phyloP scores from a whole-genome alignment of 306 rosid species.

The Rosa persica region DNA sequence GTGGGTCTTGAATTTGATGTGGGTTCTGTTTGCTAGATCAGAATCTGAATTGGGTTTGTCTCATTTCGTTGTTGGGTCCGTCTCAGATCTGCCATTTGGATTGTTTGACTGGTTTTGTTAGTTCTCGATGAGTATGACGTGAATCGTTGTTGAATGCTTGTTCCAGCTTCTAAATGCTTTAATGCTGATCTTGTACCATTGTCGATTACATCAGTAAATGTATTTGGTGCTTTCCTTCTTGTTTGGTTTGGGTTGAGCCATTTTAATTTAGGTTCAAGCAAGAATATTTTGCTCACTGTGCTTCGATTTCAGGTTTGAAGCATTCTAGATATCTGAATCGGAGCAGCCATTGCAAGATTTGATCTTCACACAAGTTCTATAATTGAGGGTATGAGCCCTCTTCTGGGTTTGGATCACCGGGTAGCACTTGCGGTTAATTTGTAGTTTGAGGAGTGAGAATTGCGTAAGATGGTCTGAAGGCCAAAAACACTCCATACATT shows the following conservation, averaged over 20 bases:
- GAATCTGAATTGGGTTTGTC: slow-evolving; percentile 12
- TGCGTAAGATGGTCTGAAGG: slow-evolving; percentile 19
- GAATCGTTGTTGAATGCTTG: not conserved
- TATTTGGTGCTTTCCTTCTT: slow-evolving; percentile 16
- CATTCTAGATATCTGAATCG: slow-evolving; percentile 1
- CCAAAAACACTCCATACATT: not conserved
- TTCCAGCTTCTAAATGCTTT: not conserved
- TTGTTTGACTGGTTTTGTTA: not conserved
- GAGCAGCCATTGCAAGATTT: slow-evolving; percentile 21
- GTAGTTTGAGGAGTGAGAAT: slow-evolving; percentile 2
- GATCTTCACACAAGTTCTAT: not conserved
- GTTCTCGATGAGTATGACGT: not conserved
- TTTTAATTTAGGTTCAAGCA: not conserved
- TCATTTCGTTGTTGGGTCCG: not conserved
- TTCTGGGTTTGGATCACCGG: not conserved
- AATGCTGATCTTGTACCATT: not conserved
- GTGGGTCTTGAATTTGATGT: not conserved
- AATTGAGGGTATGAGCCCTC: slow-evolving; percentile 12
- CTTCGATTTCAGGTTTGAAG: slow-evolving; percentile 19
- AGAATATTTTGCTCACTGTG: not conserved
- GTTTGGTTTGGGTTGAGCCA: slow-evolving; percentile 3
- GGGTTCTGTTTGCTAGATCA: slow-evolving; percentile 6
- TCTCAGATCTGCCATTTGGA: slow-evolving; percentile 9
- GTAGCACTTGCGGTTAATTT: not conserved
- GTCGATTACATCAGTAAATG: not conserved